Conservation (phyloP, 495 filamentous ascomycete genomes). For the Jackrogersella multiformis region DNA sequence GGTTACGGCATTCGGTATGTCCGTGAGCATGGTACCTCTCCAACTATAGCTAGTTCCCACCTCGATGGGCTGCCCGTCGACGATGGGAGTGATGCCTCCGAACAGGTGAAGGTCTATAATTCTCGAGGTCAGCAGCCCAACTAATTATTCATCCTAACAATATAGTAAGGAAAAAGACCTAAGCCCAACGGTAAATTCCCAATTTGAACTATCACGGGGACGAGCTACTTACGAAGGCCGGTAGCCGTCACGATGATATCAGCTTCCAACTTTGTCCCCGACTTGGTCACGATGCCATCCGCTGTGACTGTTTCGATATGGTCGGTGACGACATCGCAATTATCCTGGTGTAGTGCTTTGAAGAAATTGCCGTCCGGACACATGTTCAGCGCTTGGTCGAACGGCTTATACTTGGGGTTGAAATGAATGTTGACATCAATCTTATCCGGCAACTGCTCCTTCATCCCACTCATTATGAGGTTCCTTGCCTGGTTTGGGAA, state of each 20-base stretch:
- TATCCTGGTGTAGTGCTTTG: conserved; percentile 63
- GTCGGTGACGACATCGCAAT: conserved; percentile 72
- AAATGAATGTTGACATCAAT: conserved; percentile 73
- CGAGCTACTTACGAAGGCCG: conserved; percentile 56
- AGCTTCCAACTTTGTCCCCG: conserved; percentile 65
- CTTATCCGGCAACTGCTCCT: conserved; percentile 62
- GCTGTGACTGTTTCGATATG: conserved; percentile 68
- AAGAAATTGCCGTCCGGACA: conserved; percentile 80
- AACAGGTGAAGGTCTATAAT: conserved; percentile 61
- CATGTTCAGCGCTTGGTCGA: conserved; percentile 76
- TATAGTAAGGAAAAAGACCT: neutral
- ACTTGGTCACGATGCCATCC: conserved; percentile 65
- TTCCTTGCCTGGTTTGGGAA: conserved; percentile 64
- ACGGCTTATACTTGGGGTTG: conserved; percentile 73
- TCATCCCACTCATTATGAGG: conserved; percentile 56
- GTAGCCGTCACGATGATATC: conserved; percentile 84
- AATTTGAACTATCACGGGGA: neutral
- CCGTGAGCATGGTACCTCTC: conserved; percentile 57
- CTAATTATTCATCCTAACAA: no score
- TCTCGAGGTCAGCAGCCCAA: neutral
- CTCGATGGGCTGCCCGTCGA: conserved; percentile 64
- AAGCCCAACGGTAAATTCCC: neutral
- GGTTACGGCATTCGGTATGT: conserved; percentile 49
- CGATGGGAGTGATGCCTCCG: conserved; percentile 57
- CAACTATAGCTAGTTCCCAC: conserved; percentile 61